These are phyloP conservation scores for Anthracocystis setariae DNA, from an alignment of 1,284 basidiomycete genomes.

Conservation along the genomic window DNA sequence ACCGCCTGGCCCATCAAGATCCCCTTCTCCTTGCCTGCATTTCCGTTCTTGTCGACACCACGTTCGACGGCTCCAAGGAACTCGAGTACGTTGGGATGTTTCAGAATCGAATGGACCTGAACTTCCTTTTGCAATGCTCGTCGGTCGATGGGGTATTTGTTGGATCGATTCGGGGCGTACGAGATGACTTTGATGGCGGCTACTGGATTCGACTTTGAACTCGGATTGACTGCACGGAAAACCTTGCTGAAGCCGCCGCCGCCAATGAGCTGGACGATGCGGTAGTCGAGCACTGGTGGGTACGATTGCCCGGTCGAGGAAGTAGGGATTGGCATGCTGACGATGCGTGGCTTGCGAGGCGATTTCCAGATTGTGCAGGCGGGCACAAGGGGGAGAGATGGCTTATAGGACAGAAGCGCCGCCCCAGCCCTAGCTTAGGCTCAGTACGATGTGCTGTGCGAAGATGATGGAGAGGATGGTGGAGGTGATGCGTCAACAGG, in stretches of 20 bases:
- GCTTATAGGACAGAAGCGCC: no score
- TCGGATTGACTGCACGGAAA: slow-evolving; percentile 61
- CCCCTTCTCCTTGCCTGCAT: slow-evolving; percentile 41
- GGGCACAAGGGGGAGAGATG: no score
- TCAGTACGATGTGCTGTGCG: no score
- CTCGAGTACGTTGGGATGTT: slow-evolving; percentile 84
- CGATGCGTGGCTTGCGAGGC: no score
- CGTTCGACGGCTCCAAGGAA: slow-evolving; percentile 76
- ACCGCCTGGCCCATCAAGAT: slow-evolving; percentile 51
- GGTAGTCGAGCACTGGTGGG: slow-evolving; percentile 61
- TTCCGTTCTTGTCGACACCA: slow-evolving; percentile 42
- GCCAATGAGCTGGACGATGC: slow-evolving; percentile 63
- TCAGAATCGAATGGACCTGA: slow-evolving; percentile 84
- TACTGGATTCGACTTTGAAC: slow-evolving; percentile 47
- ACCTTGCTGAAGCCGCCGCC: slow-evolving; percentile 66
- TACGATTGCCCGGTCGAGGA: slow-evolving; percentile 64
- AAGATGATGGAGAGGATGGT: no score
- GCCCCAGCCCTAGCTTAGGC: no score
- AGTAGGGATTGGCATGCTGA: slow-evolving; percentile 52
- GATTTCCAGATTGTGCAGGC: no score
- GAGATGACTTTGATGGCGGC: slow-evolving; percentile 67
- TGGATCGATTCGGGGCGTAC: slow-evolving; percentile 55
- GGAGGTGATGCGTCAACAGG: no score
- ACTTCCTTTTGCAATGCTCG: slow-evolving; percentile 81
- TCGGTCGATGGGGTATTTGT: slow-evolving; percentile 62